phyloP scores from a whole-genome alignment of 1,284 basidiomycete genomes.

The Cryptococcus sp. region DNA sequence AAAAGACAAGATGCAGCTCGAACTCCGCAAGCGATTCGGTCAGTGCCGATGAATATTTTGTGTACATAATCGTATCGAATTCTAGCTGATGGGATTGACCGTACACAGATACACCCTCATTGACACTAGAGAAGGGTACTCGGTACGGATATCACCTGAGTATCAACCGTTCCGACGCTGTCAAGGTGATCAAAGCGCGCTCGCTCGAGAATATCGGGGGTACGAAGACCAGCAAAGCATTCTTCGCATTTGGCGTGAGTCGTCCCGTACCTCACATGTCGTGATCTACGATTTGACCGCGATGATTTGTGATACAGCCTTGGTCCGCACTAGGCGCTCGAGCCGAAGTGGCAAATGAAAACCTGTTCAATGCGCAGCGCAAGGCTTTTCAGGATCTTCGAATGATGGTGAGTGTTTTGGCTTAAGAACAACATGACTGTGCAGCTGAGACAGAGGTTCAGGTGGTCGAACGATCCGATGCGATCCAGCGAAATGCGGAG shows the following conservation, averaged over 20 bases:
- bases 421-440: too few species aligned
- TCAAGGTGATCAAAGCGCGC: conserved; percentile 33
- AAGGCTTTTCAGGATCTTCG: conserved; percentile 70
- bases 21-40: conserved; percentile 58
- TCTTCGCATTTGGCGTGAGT: conserved; percentile 65
- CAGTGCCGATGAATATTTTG: conserved; percentile 21
- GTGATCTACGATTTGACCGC: background rate
- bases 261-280: background rate
- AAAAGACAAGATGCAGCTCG: conserved; percentile 33
- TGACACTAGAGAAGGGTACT: conserved; percentile 68
- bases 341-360: conserved; percentile 63
- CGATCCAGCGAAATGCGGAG: conserved; percentile 72
- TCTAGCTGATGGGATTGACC: background rate
- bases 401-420: conserved; percentile 60
- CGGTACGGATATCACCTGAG: conserved; percentile 71
- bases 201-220: conserved; percentile 30
- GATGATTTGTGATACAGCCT: conserved; percentile 55
- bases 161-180: conserved; percentile 61
- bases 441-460: conserved; percentile 42
- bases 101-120: conserved; percentile 64
- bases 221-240: conserved; percentile 56
- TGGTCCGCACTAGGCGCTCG: conserved; percentile 73
- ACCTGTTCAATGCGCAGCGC: conserved; percentile 65
- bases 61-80: background rate
- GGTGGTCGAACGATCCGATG: conserved; percentile 64